A percentile compares a stretch with the other conserved stretches of the same genome.
Evolutionary conservation across 1,284 basidiomycete genomes (phyloP).

Genomic region (Cryptococcus deneoformans): DNA sequence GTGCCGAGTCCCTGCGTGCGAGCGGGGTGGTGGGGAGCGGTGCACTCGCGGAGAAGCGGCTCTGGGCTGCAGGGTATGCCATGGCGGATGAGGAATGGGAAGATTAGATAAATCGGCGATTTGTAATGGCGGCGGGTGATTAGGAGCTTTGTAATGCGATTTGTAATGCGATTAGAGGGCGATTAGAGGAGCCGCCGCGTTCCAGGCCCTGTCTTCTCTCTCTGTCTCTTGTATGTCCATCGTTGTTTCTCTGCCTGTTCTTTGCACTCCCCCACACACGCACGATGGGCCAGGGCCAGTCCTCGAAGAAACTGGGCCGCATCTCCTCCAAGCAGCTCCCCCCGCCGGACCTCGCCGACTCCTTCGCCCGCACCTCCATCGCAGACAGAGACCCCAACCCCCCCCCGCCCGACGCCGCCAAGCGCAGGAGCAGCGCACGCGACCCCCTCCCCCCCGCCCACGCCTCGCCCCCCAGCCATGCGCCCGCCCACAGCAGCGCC

Average conservation of each 20-base stretch:
- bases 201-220: neutral
- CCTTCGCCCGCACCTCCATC: conserved; percentile 33
- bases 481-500: conserved; percentile 8
- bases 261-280: neutral
- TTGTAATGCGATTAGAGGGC: neutral
- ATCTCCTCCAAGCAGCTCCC: conserved; percentile 51
- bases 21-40: conserved; percentile 15
- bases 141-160: too few species aligned
- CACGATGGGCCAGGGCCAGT: conserved; percentile 50
- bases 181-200: neutral
- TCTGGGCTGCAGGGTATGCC: conserved; percentile 10
- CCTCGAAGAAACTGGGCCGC: conserved; percentile 49
- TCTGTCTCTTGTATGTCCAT: neutral
- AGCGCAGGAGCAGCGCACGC: conserved; percentile 4
- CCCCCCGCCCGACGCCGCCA: conserved; percentile 6
- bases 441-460: conserved; percentile 9
- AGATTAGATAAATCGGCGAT: neutral
- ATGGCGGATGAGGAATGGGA: conserved; percentile 1
- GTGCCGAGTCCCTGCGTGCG: conserved; percentile 9
- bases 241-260: too few species aligned
- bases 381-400: conserved; percentile 10
- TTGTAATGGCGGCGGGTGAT: too few species aligned
- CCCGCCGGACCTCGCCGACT: conserved; percentile 42
- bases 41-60: conserved; percentile 12
- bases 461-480: conserved; percentile 1